Conservation (phyloP, 73 alveolate genomes). For the Uronychia binucleata region DNA sequence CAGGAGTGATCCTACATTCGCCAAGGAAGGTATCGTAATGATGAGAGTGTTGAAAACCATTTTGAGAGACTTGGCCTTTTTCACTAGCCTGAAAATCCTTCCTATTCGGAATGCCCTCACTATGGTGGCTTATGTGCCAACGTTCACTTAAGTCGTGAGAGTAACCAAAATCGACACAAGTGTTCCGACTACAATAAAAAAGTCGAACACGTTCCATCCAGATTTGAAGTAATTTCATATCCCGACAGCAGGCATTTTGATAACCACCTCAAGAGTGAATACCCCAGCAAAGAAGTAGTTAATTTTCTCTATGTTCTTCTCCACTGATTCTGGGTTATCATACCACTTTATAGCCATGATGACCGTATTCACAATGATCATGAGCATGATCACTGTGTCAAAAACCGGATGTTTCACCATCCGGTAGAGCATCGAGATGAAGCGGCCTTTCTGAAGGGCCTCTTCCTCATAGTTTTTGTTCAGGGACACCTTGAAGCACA, state of each 20-base stretch:
- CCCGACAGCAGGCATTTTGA: slow-evolving; percentile 34
- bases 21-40: slow-evolving; percentile 52
- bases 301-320: slow-evolving; percentile 2
- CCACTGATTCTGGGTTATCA: not conserved
- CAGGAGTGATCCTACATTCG: slow-evolving; percentile 34
- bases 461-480: no score
- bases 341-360: slow-evolving; percentile 40
- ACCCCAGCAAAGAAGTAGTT: slow-evolving; percentile 32
- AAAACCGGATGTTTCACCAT: no score
- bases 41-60: slow-evolving; percentile 53
- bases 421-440: no score
- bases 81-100: slow-evolving; percentile 36
- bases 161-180: slow-evolving; percentile 1
- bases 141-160: not conserved
- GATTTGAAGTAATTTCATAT: slow-evolving; percentile 33
- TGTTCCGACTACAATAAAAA: slow-evolving; percentile 40
- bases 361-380: slow-evolving; percentile 49
- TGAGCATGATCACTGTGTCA: slow-evolving; percentile 49
- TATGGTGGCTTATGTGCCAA: slow-evolving; percentile 42
- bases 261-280: slow-evolving; percentile 38
- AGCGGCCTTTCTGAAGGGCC: no score
- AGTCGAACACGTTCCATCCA: slow-evolving; percentile 51
- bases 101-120: slow-evolving; percentile 43
- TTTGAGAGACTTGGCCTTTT: slow-evolving; percentile 40
- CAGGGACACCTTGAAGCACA: no score